Conservation (phyloP, 805 yeast species). For the Yarrowia osloensis region DNA sequence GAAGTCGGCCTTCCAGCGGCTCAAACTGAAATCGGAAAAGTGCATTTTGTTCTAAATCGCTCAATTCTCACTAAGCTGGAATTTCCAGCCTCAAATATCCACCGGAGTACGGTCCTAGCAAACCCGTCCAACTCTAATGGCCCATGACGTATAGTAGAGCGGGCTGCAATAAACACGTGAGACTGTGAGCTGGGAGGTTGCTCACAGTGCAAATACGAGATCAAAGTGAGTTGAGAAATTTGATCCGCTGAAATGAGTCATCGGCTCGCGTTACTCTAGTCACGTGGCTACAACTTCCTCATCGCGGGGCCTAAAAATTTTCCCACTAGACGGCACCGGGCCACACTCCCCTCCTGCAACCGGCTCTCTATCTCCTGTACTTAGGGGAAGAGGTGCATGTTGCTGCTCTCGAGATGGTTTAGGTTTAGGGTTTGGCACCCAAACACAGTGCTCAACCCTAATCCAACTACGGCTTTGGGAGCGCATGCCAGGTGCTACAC, state of each 20-base stretch:
- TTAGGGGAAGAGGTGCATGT: constrained; percentile 28
- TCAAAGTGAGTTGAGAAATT: too few relatives aligned
- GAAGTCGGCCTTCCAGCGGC: neutral
- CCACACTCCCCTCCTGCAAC: neutral
- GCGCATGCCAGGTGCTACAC: constrained; percentile 1
- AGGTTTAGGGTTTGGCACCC: neutral
- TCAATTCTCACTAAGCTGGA: too few relatives aligned
- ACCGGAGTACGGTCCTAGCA: neutral
- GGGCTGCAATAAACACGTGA: constrained; percentile 14
- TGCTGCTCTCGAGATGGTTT: constrained; percentile 11
- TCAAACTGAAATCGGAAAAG: neutral
- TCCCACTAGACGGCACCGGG: constrained; percentile 10
- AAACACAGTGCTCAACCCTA: neutral
- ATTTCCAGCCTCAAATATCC: too few relatives aligned
- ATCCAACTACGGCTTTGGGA: neutral
- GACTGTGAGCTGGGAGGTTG: neutral
- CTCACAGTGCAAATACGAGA: neutral
- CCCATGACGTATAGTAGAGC: neutral
- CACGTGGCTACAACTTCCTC: neutral
- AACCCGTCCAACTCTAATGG: neutral
- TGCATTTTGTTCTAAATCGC: neutral
- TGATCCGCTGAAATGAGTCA: too few relatives aligned
- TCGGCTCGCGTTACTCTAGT: too few relatives aligned
- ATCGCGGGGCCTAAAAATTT: neutral
- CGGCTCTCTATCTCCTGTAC: constrained; percentile 31